These are phyloP conservation scores for Prunus dulcis DNA, from an alignment of 306 rosid genomes.

Conservation along the genomic window DNA sequence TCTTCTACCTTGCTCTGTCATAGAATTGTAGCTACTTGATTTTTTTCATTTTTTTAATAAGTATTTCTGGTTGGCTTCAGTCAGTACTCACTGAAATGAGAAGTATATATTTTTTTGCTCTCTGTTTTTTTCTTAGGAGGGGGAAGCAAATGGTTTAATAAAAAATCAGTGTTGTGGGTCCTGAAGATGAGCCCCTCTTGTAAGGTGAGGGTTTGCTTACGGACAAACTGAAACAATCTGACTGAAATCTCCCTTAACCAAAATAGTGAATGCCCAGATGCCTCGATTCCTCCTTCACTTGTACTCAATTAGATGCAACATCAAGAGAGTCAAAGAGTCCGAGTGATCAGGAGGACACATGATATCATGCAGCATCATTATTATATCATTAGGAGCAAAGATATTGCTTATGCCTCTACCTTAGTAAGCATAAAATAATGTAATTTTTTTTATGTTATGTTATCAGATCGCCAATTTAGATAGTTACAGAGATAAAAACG, in stretches of 20 bases:
- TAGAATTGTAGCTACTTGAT: conserved; percentile 11
- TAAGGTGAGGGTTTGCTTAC: conserved; percentile 24
- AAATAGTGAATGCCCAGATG: conserved; percentile 22
- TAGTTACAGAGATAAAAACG: neutral
- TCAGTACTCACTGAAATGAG: conserved; percentile 25
- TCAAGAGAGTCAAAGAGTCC: neutral
- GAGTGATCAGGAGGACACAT: neutral
- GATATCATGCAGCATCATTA: neutral
- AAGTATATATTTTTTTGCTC: conserved; percentile 2
- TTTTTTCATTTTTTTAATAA: conserved; percentile 1
- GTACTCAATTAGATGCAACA: conserved; percentile 1
- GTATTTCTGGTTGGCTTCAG: conserved; percentile 36
- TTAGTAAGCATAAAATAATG: neutral
- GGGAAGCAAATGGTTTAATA: conserved; percentile 17
- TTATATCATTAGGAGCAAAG: neutral
- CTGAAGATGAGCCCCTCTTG: conserved; percentile 28
- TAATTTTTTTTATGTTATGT: neutral
- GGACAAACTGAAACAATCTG: conserved; percentile 55
- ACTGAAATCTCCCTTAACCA: conserved; percentile 50
- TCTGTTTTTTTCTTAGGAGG: conserved; percentile 24
- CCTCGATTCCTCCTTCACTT: conserved; percentile 21
- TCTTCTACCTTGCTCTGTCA: conserved; percentile 32
- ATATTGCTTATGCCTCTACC: neutral
- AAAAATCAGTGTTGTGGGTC: conserved; percentile 41
- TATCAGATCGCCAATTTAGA: neutral